Evolutionary conservation across 2,329 filamentous ascomycete genomes (phyloP).

Genomic region (Fusarium subtropicale): DNA sequence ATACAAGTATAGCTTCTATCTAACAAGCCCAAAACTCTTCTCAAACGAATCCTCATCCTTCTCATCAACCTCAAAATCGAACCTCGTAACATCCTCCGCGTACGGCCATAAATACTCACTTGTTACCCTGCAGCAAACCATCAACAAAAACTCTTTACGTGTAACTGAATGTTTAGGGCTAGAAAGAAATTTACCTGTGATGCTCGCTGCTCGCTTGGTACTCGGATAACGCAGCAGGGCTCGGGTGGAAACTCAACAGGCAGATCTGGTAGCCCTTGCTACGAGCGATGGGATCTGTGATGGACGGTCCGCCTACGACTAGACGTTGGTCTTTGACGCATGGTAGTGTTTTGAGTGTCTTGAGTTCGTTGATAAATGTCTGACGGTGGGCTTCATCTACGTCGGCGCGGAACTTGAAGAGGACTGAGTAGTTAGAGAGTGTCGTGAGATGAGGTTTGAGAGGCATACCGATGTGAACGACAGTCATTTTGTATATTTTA

Average conservation of each 20-base stretch:
- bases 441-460: not conserved
- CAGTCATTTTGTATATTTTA: slow-evolving; percentile 46
- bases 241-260: slow-evolving; percentile 63
- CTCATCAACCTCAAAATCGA: slow-evolving; percentile 64
- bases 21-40: slow-evolving; percentile 18
- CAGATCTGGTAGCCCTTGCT: slow-evolving; percentile 66
- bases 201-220: slow-evolving; percentile 67
- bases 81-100: slow-evolving; percentile 63
- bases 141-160: not conserved
- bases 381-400: slow-evolving; percentile 57
- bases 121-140: slow-evolving; percentile 58
- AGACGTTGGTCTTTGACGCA: slow-evolving; percentile 62
- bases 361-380: slow-evolving; percentile 60
- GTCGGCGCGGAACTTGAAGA: slow-evolving; percentile 62
- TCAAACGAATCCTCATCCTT: slow-evolving; percentile 52
- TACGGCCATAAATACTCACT: slow-evolving; percentile 63
- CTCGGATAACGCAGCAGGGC: slow-evolving; percentile 58
- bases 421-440: slow-evolving; percentile 50
- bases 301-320: slow-evolving; percentile 63
- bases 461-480: slow-evolving; percentile 52
- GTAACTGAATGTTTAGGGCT: not conserved
- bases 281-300: slow-evolving; percentile 63
- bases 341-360: slow-evolving; percentile 59
- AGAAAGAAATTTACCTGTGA: slow-evolving; percentile 52
- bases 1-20: not conserved